A percentile compares a stretch with the other conserved stretches of the same genome.
Conservation (phyloP, 768 basidiomycete genomes). For the Auricularia auricula-judae region DNA sequence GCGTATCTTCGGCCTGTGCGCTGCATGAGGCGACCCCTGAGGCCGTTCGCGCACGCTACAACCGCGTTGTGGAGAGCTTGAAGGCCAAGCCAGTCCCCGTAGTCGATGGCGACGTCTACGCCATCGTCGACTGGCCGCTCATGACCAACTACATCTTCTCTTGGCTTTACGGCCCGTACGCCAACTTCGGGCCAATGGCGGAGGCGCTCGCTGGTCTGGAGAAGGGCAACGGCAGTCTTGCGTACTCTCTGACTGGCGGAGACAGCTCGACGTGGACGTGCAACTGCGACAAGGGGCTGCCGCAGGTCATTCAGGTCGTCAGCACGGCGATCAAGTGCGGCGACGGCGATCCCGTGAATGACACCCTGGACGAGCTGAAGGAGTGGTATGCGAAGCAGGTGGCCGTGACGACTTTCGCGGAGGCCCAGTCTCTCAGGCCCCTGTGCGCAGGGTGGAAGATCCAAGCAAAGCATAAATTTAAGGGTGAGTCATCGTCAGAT, state of each 20-base stretch:
- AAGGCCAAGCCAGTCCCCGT: slow-evolving; percentile 25
- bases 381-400: neutral
- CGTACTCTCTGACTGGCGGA: neutral
- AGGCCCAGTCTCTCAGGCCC: neutral
- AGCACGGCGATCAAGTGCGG: slow-evolving; percentile 6
- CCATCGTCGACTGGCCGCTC: slow-evolving; percentile 25
- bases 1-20: slow-evolving; percentile 22
- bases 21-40: slow-evolving; percentile 28
- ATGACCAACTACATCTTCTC: slow-evolving; percentile 22
- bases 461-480: slow-evolving; percentile 7
- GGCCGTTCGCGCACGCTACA: slow-evolving; percentile 25
- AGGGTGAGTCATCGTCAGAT: neutral
- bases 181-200: slow-evolving; percentile 23
- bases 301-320: neutral
- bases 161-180: slow-evolving; percentile 26
- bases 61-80: slow-evolving; percentile 22
- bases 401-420: slow-evolving; percentile 9
- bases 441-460: slow-evolving; percentile 8
- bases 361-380: slow-evolving; percentile 5
- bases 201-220: slow-evolving; percentile 23
- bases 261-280: neutral
- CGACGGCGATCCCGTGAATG: slow-evolving; percentile 8
- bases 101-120: slow-evolving; percentile 19
- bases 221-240: neutral
- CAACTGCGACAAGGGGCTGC: neutral